Base-by-base conservation (phyloP, 305 asterid genomes). In the Petunia hybrid region DNA sequence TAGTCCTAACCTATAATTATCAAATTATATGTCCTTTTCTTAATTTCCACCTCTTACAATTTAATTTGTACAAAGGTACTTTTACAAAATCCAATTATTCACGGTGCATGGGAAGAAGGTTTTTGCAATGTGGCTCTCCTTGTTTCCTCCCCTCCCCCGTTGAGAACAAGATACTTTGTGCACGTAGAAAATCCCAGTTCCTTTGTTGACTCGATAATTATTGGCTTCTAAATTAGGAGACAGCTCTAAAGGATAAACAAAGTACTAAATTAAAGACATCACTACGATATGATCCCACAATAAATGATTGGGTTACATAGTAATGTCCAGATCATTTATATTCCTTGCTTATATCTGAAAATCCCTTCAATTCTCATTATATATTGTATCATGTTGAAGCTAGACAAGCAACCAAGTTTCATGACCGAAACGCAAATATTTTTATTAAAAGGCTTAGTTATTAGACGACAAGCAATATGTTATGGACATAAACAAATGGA, bases 241-340 rank as follows among this genome's bases (percentile, higher is more conserved):
- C 41, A 45, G 38, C 6, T 35, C 57, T 43, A 36, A 63, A 4
- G 3, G 43, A 63, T 63, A 63, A 7, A 22, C 38, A 60, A 51
- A 6, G 38, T 22, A 38, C 1, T 36, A 63, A 63, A 63, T 3
- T 36, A 63, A 63, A 63, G 43, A 35, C 43, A 63, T 36, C 10
- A n/a, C 62, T 14, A 57, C 62, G 62, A 57, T 14, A 57, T 31
- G 62, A 57, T 57, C 16, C 45, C n/a, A 64, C 7, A 4, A 10
- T 13, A 31, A 74, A 53, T 53, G 64, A 38, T 74, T 74, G 64
- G 38, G 46, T 43, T 70, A 10, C 73, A 14, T 60, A 41, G 67
- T 61, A 70, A 79, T 68, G 77, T 75, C 87, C 78, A 79, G 77
- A 82, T 83, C 88, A 81, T 61, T 41, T 14, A 12, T 56, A 55